Evolutionary conservation across 305 asterid species (phyloP).

Genomic region (Rubia occidens): DNA sequence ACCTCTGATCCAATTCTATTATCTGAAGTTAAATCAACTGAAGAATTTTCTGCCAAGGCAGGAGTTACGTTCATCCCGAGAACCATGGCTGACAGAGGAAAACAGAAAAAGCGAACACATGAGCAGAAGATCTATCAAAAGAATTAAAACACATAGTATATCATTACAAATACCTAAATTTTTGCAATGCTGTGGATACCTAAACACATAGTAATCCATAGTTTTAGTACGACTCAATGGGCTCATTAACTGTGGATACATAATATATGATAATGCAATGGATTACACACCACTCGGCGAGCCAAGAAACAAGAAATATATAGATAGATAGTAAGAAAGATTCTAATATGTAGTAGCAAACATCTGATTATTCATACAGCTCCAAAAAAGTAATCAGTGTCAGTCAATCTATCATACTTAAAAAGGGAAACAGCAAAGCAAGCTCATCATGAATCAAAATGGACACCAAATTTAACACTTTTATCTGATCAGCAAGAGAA

Average conservation of each 20-base stretch:
- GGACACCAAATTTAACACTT: not conserved
- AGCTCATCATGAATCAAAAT: not conserved
- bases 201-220: too few relatives aligned
- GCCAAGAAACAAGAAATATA: not conserved
- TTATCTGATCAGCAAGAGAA: conserved; percentile 1
- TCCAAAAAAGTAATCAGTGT: conserved; percentile 1
- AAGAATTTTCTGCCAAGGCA: conserved; percentile 62
- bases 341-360: not conserved
- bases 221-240: not conserved
- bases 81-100: conserved; percentile 37
- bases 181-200: too few relatives aligned
- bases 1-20: conserved; percentile 27
- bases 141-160: not conserved
- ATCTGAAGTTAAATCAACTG: conserved; percentile 33
- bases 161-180: too few relatives aligned
- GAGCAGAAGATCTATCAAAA: conserved; percentile 12
- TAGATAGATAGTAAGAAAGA: not conserved
- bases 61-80: conserved; percentile 44
- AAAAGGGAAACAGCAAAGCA: not conserved
- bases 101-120: conserved; percentile 13
- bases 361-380: not conserved
- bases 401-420: not conserved
- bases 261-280: not conserved
- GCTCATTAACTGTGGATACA: not conserved
- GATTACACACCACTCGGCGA: too few relatives aligned